Evolutionary conservation across 495 filamentous ascomycete genomes (phyloP), one percentile per base, ranked within the genome.

Genomic region (Rhypophila decipiens): DNA sequence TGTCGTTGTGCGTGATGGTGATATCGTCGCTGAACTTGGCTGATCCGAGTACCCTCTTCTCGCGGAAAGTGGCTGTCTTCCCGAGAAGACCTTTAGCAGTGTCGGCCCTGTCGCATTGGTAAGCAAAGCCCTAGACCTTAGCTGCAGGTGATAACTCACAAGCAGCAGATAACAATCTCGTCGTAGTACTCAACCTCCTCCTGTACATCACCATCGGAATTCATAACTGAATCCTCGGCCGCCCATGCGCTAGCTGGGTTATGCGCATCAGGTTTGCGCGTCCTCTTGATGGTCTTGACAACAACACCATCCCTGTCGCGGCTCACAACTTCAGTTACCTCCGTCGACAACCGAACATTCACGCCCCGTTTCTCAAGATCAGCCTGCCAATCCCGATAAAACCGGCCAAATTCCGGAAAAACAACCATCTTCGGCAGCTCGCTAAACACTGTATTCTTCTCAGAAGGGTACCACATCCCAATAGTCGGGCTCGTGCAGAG

Each of bases 21-120:
- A 91, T 79, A 60, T 94, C 87, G 69, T 90, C 79, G 61, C 74
- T 87, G 64, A 89, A 90, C 46, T 77, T 81, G n/a, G 84, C 84
- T 33, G 80, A 80, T 29, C 83, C 81, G 1, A 91, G 78, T 27
- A 91, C 80, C 20, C 69, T 78, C 23, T 65, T 74, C 58, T 91
- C 87, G 34, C 71, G 72, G 71, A 76, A 78, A 21, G 76, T 80
- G 21, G 84, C 73, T 23, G 80, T 78, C 31, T 69, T 65, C 46
- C 73, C 78, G 3, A 90, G 75, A 1, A 91, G 70, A 9, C 75
- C 73, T 42, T 81, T 78, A 8, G 86, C 80, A 29, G 83, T 84
- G 55, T 94, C 87, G 9, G 87, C 86, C 1, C 53, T 58, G 27
- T 2, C 22, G 18, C 15, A 9, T 33, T 15, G 33, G 18, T 13